Evolutionary conservation across 352 stramenopile species (phyloP).

Genomic region (Pythium myriotylum): DNA sequence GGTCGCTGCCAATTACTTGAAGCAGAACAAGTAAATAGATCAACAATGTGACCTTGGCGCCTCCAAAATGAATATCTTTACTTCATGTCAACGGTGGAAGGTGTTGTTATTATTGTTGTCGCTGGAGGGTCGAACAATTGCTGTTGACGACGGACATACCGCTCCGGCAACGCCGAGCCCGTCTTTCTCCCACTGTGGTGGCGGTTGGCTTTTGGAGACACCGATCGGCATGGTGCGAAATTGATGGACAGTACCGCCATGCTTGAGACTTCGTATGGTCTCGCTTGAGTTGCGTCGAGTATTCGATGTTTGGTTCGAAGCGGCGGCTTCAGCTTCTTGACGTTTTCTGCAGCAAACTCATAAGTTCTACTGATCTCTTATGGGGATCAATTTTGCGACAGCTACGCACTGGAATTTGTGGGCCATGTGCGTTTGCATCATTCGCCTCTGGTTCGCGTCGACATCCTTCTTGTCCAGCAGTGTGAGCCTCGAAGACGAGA

Average conservation of each 20-base stretch:
- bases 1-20: constrained; percentile 38
- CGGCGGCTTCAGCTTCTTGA: constrained; percentile 33
- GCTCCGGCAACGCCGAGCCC: constrained; percentile 43
- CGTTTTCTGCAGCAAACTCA: constrained; percentile 40
- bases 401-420: constrained; percentile 73
- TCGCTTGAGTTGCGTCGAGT: constrained; percentile 23
- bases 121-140: constrained; percentile 31
- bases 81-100: neutral
- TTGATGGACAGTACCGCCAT: constrained; percentile 48
- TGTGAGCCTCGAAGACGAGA: constrained; percentile 55
- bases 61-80: neutral
- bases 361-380: too few species aligned
- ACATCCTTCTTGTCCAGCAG: constrained; percentile 78
- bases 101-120: constrained; percentile 29
- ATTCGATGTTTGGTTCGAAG: constrained; percentile 12
- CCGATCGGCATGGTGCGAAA: constrained; percentile 45
- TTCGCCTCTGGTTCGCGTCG: constrained; percentile 66
- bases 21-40: constrained; percentile 46
- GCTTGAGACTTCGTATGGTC: constrained; percentile 43
- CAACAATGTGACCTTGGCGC: neutral
- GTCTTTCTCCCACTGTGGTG: constrained; percentile 27
- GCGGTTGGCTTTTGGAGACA: constrained; percentile 8
- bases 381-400: too few species aligned
- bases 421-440: constrained; percentile 80
- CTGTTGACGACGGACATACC: constrained; percentile 29